Evolutionary conservation across 345 rosid species (phyloP).

Genomic region (Mallotus nudiflorus): DNA sequence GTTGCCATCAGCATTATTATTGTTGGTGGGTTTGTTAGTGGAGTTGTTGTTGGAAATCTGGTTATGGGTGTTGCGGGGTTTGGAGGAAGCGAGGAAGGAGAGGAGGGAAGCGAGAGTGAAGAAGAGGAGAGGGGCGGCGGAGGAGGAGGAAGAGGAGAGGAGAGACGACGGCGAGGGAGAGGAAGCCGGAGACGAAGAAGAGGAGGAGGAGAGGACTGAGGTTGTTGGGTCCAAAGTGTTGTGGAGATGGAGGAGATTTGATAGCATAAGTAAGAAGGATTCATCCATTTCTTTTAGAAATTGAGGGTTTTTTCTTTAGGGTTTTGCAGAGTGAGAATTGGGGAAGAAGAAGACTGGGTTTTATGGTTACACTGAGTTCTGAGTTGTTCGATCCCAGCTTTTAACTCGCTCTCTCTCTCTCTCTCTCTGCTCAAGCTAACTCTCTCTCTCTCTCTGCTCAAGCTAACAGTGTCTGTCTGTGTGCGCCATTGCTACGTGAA

Average conservation of each 20-base stretch:
- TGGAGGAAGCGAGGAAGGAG: conserved; percentile 38
- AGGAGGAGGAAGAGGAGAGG: conserved; percentile 32
- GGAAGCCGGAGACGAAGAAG: conserved; percentile 39
- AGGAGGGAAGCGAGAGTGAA: conserved; percentile 36
- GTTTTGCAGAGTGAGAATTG: not conserved
- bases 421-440: too few species aligned
- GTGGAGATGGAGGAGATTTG: conserved; percentile 91
- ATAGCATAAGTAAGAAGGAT: conserved; percentile 77
- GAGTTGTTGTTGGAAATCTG: not conserved
- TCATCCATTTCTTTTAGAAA: conserved; percentile 58
- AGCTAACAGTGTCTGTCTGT: too few species aligned
- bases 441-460: too few species aligned
- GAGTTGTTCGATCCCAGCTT: too few species aligned
- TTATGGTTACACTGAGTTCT: too few species aligned
- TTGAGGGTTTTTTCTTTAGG: too few species aligned
- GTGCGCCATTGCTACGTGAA: too few species aligned
- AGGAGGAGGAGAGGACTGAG: conserved; percentile 54
- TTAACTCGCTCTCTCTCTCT: too few species aligned
- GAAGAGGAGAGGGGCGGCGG: conserved; percentile 40
- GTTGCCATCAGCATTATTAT: conserved; percentile 16
- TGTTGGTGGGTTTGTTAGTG: conserved; percentile 1
- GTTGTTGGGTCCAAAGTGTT: conserved; percentile 76
- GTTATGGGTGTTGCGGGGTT: conserved; percentile 5
- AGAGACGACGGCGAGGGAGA: conserved; percentile 37
- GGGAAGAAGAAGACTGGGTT: too few species aligned